A percentile compares a stretch with the other conserved stretches of the same genome.
Evolutionary conservation across 75 land plant species (phyloP).

Genomic region (Sequoia sempervirens): DNA sequence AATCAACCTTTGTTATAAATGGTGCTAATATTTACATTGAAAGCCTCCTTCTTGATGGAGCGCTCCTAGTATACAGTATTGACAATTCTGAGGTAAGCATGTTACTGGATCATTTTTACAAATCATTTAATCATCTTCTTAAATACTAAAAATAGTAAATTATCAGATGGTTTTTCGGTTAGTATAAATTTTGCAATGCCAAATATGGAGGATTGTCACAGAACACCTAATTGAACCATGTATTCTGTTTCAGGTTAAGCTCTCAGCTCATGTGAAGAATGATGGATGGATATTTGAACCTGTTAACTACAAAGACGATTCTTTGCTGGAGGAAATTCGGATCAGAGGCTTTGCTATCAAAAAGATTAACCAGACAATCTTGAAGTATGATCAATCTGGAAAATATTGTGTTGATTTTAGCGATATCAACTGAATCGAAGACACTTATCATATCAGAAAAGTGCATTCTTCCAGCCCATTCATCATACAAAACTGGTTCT

Average conservation of each 20-base stretch:
- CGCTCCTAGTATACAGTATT: conserved; percentile 51
- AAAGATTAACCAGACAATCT: conserved; percentile 45
- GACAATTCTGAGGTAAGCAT: conserved; percentile 65
- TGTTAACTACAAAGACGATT: conserved; percentile 52
- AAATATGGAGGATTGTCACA: neutral
- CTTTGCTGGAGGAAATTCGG: conserved; percentile 64
- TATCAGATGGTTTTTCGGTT: neutral
- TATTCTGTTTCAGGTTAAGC: conserved; percentile 51
- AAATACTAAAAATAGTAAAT: neutral
- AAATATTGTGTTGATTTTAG: conserved; percentile 14
- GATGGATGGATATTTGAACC: conserved; percentile 64
- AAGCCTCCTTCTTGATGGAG: conserved; percentile 64
- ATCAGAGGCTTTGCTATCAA: conserved; percentile 77
- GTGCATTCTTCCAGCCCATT: neutral
- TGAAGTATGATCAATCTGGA: conserved; percentile 53
- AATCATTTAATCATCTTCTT: neutral
- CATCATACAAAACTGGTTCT: neutral
- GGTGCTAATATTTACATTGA: conserved; percentile 52
- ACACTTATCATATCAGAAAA: neutral
- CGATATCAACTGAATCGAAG: neutral
- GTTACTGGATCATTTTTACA: neutral
- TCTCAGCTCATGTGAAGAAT: conserved; percentile 51
- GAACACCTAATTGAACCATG: neutral
- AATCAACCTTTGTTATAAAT: conserved; percentile 65
- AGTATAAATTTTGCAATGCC: neutral